A percentile compares a stretch with the other conserved stretches of the same genome.
Conservation (phyloP, 2,329 filamentous ascomycete species). For the Drechslera avenae region DNA sequence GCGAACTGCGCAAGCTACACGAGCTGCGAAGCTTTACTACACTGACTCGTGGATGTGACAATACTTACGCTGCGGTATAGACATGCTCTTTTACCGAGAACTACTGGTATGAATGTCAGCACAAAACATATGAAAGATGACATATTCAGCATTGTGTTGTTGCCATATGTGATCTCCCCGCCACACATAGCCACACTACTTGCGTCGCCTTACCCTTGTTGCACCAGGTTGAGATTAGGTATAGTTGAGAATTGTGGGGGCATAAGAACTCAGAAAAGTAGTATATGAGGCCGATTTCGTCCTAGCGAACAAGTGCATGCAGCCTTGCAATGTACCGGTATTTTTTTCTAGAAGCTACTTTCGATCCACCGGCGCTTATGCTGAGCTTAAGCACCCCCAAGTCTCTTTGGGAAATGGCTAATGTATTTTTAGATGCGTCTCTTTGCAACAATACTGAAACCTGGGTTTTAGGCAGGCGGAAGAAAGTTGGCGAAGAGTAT, state of each 20-base stretch:
- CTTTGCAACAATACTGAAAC: background rate
- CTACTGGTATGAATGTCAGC: background rate
- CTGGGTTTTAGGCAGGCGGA: slow-evolving; percentile 72
- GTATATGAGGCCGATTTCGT: too few species aligned
- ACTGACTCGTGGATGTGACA: background rate
- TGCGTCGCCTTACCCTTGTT: too few species aligned
- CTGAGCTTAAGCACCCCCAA: background rate
- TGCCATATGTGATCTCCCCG: background rate
- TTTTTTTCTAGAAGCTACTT: too few species aligned
- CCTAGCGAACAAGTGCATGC: too few species aligned
- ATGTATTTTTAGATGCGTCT: background rate
- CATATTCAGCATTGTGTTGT: background rate
- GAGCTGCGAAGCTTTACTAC: background rate
- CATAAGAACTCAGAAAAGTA: too few species aligned
- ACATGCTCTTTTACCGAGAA: background rate
- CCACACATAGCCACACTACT: too few species aligned
- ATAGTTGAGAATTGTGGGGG: too few species aligned
- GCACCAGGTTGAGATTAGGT: too few species aligned
- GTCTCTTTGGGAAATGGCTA: background rate
- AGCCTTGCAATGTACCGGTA: too few species aligned
- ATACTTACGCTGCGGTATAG: background rate
- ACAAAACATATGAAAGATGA: background rate
- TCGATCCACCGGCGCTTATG: too few species aligned
- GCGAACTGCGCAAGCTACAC: background rate
- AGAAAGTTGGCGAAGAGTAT: slow-evolving; percentile 87